Evolutionary conservation across 2,329 filamentous ascomycete species (phyloP), one percentile per base, ranked within the genome.

Genomic region (Colletotrichum liriopes): DNA sequence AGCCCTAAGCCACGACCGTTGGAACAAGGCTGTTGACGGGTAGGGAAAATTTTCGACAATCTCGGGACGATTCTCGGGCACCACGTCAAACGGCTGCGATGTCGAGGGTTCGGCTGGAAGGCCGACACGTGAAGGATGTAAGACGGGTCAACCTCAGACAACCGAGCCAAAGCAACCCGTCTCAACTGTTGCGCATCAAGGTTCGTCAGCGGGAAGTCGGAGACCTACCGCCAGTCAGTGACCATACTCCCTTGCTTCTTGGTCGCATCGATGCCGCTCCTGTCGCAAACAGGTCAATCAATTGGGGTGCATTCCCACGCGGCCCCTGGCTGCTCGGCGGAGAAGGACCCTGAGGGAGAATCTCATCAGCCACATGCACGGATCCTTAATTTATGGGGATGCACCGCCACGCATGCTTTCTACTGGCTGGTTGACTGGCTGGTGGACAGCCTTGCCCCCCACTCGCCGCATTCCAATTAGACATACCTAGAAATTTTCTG

Each of bases 1-100:
- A 71, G 58, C 69, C 65, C 45, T 63, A 56, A 71, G 65, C 56
- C 68, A 69, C 52, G 54, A 59, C 69, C 65, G 65, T 69, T 72
- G 56, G 56, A 64, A 54, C 12, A 41, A 37, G 45, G 43, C 54
- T 41, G 47, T 23, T 29, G 43, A 23, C 35, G 32, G 45, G 55
- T 37, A 26, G 32, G 51, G 51, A 52, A n/a, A 45, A 18, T 39
- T 12, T 20, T 45, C 5, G 14, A 20, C 26, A 67, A 56, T 54
- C 55, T 55, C 35, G 58, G 61, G 35, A 47, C 45, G 37, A 54
- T 45, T 39, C 12, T 41, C 47, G 45, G 59, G n/a, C 52, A 18
- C 37, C 58, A 35, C 43, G 29, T 56, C 64, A 71, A 62, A 45
- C 56, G 43, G 52, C 64, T 29, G 37, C 35, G 41, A 61, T 29